Conservation (phyloP, 345 rosid genomes). For the Eucalyptus erythrocorys region DNA sequence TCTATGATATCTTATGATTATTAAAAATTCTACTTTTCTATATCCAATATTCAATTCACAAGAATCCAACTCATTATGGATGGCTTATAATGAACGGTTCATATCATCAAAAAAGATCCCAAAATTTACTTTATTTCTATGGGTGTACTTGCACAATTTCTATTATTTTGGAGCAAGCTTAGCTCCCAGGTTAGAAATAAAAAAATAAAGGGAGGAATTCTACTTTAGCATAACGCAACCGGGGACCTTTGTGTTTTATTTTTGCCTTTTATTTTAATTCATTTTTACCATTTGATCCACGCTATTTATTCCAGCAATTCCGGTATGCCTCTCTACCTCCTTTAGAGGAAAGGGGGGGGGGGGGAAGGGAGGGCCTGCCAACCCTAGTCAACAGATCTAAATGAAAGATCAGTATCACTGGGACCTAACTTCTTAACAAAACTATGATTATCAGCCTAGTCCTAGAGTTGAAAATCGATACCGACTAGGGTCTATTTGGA, state of each 20-base stretch:
- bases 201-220: not conserved
- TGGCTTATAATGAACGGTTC: not conserved
- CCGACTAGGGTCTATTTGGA: not conserved
- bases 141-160: not conserved
- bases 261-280: not conserved
- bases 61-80: not conserved
- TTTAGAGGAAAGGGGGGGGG: too few relatives aligned
- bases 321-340: not conserved
- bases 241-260: not conserved
- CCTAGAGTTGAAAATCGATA: not conserved
- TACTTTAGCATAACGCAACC: not conserved
- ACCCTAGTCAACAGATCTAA: not conserved
- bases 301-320: not conserved
- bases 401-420: too few relatives aligned
- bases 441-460: too few relatives aligned
- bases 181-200: not conserved
- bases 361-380: not conserved
- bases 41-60: not conserved
- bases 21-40: not conserved
- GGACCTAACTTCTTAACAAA: not conserved
- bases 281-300: not conserved
- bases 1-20: not conserved
- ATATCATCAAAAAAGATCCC: not conserved
- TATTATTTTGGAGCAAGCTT: not conserved
- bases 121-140: not conserved